Conservation (phyloP, 2,329 filamentous ascomycete species). For the Ceratocystis lukuohia region DNA sequence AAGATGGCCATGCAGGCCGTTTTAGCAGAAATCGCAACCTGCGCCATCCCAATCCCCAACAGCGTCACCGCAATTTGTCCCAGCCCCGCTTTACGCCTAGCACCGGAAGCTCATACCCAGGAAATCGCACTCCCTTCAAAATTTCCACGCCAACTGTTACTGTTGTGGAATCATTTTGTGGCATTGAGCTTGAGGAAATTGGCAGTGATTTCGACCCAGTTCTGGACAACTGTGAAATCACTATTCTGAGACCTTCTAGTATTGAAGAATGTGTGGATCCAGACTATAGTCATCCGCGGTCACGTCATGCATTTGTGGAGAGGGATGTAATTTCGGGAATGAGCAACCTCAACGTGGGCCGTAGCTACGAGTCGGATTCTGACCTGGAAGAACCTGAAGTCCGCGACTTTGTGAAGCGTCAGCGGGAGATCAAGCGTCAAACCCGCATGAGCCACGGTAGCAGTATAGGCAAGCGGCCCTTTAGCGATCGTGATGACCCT, state of each 20-base stretch:
- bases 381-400: slow-evolving; percentile 44
- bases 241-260: slow-evolving; percentile 6
- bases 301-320: slow-evolving; percentile 23
- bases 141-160: background rate
- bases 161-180: background rate
- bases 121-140: background rate
- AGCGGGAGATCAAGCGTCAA: slow-evolving; percentile 32
- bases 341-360: slow-evolving; percentile 27
- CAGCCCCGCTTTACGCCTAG: slow-evolving; percentile 1
- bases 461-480: slow-evolving; percentile 41
- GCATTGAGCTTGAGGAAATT: background rate
- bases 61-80: slow-evolving; percentile 4
- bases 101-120: slow-evolving; percentile 6
- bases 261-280: slow-evolving; percentile 31
- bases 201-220: background rate
- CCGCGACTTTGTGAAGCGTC: slow-evolving; percentile 27
- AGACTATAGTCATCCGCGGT: slow-evolving; percentile 31
- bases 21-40: background rate
- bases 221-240: slow-evolving; percentile 2
- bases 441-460: slow-evolving; percentile 39
- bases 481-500: slow-evolving; percentile 41
- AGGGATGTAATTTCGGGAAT: slow-evolving; percentile 9
- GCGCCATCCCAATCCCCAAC: background rate
- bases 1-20: background rate
- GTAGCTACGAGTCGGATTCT: slow-evolving; percentile 29